phyloP scores from a whole-genome alignment of 176 grass and related monocot genomes.

The Oryza rufipogon region DNA sequence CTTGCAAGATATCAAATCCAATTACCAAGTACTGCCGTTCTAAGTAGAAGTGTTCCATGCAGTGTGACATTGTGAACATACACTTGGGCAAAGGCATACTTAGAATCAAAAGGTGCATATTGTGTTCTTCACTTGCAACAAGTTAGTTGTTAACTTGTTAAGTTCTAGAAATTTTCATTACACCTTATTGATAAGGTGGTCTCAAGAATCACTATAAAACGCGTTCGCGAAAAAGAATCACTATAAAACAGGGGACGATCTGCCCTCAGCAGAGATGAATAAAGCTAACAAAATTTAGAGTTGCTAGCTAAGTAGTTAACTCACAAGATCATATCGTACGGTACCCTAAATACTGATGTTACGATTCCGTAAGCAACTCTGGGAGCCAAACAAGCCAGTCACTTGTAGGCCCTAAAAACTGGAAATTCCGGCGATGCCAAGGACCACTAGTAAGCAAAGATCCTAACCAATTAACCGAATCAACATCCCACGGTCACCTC shows the following conservation, averaged over 20 bases:
- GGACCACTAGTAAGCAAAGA: not conserved
- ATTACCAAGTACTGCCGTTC: not conserved
- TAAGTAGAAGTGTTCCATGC: not conserved
- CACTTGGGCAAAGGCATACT: not conserved
- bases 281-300: not conserved
- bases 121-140: not conserved
- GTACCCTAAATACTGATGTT: not conserved
- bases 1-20: not conserved
- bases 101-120: not conserved
- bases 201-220: not conserved
- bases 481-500: not conserved
- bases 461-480: not conserved
- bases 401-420: not conserved
- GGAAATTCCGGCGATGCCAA: not conserved
- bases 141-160: not conserved
- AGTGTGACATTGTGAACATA: constrained; percentile 2
- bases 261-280: not conserved
- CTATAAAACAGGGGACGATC: not conserved
- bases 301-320: not conserved
- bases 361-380: not conserved
- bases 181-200: not conserved
- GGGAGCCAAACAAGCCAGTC: not conserved
- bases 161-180: not conserved
- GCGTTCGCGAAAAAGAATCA: no score
- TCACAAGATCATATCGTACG: constrained; percentile 6